phyloP scores from a whole-genome alignment of 2,329 filamentous ascomycete species.

The Aspergillus tanneri region DNA sequence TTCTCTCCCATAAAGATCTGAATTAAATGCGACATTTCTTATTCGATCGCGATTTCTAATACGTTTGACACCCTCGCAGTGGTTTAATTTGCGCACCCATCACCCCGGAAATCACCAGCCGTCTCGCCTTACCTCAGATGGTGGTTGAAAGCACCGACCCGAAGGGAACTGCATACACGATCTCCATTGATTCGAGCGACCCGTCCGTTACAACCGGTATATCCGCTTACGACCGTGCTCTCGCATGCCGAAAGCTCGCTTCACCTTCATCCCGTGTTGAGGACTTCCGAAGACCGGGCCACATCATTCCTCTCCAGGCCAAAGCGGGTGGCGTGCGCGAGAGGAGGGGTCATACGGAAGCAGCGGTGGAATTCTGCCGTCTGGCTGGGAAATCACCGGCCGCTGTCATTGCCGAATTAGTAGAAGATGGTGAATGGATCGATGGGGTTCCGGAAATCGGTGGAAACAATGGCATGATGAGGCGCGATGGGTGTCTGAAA shows the following conservation, averaged over 20 bases:
- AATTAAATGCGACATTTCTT: neutral
- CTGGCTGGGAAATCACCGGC: slow-evolving; percentile 74
- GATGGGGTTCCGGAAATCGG: slow-evolving; percentile 64
- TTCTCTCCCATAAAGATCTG: neutral
- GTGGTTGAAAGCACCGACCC: slow-evolving; percentile 75
- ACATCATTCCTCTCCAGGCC: slow-evolving; percentile 83
- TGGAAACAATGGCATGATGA: slow-evolving; percentile 79
- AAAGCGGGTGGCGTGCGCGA: slow-evolving; percentile 76
- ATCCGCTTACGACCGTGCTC: slow-evolving; percentile 78
- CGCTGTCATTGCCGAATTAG: slow-evolving; percentile 86
- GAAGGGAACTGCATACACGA: slow-evolving; percentile 87
- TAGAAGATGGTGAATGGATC: slow-evolving; percentile 77
- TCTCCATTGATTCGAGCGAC: slow-evolving; percentile 79
- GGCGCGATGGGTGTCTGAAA: slow-evolving; percentile 78
- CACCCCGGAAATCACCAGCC: slow-evolving; percentile 63
- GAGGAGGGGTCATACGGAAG: slow-evolving; percentile 86
- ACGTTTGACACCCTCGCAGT: slow-evolving; percentile 39
- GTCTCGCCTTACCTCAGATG: slow-evolving; percentile 85
- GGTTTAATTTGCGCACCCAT: slow-evolving; percentile 91
- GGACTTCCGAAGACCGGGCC: slow-evolving; percentile 78
- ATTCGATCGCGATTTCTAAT: neutral
- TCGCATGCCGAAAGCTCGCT: slow-evolving; percentile 77
- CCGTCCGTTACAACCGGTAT: slow-evolving; percentile 82
- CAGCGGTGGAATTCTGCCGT: slow-evolving; percentile 83
- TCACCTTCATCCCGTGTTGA: slow-evolving; percentile 57